Evolutionary conservation across 1,284 basidiomycete genomes (phyloP), one percentile per base, ranked within the genome.

Genomic region (Moesziomyces sp.): DNA sequence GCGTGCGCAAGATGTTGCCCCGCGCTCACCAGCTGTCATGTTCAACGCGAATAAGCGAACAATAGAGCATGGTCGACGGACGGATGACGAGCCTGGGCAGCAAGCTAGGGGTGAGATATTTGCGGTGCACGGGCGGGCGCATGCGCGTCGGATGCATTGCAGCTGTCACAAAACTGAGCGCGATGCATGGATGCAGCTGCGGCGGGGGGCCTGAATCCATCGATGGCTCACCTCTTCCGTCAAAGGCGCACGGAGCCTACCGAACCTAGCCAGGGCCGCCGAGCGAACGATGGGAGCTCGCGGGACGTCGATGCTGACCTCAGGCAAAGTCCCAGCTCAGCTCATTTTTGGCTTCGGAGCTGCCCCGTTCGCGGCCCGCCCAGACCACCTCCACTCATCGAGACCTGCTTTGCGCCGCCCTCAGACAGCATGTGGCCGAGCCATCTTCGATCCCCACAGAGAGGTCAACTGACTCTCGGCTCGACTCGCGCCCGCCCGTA

Each of bases 391-490:
- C 38, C 38, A 40, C 38, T 18, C 38, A 40, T 40, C 35, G 13
- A 35, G 13, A 3, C 11, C 14, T 35, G 35, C 16, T 16, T 40
- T 40, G 38, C 38, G 5, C 38, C 16, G 38, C 38, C 16, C 7
- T 8, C 38, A 40, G 38, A 18, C 2, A 34, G 16, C 38, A 40
- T 18, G 16, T 40, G 38, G 16, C 38, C 38, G 38, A 40, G 38
- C 38, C 38, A 40, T 40, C 38, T 40, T 40, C 38, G 38, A 40
- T 40, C 16, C 7, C 5, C 16, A 40, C 14, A 19, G 28, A 30
- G 47, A 52, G 51, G 51, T 52, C 51, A 52, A 40, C 38, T 40
- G 38, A 40, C 38, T 40, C 38, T 40, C 38, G 38, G 38, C 18
- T 40, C 38, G 38, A 18, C 38, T 40, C 18, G 38, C 38, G 16